Evolutionary conservation across 2,329 filamentous ascomycete genomes (phyloP).

Genomic region (Mariannaea sp.): DNA sequence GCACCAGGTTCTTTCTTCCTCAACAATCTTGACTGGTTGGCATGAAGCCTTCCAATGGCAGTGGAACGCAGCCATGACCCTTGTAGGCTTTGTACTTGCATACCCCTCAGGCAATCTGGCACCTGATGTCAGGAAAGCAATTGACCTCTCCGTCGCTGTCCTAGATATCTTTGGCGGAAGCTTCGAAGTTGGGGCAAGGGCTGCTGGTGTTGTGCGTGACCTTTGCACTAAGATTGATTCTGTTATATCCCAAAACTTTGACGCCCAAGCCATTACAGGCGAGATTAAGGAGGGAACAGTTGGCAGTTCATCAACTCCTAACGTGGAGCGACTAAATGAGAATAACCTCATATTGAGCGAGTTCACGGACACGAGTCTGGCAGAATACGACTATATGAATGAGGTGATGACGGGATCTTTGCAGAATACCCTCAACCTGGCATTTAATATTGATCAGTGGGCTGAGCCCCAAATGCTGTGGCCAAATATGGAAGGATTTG

Average conservation of each 20-base stretch:
- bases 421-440: conserved; percentile 2
- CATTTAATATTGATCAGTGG: conserved; percentile 4
- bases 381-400: background rate
- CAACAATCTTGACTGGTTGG: conserved; percentile 32
- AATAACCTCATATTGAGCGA: background rate
- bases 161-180: conserved; percentile 41
- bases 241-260: background rate
- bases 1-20: conserved; percentile 28
- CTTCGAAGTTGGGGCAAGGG: conserved; percentile 46
- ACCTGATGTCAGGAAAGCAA: conserved; percentile 22
- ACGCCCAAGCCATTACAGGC: background rate
- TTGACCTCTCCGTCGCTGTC: conserved; percentile 45
- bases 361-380: background rate
- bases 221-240: conserved; percentile 20
- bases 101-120: conserved; percentile 28
- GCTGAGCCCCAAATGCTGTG: conserved; percentile 7
- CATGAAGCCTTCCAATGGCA: conserved; percentile 34
- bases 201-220: conserved; percentile 42
- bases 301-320: background rate
- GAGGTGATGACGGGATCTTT: conserved; percentile 1
- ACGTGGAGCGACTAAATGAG: background rate
- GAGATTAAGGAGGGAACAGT: background rate
- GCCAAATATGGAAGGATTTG: background rate
- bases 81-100: conserved; percentile 41
- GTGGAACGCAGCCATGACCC: conserved; percentile 39